Base-by-base conservation (phyloP, 176 grass and related monocot species). In the Aegilops longissima region DNA sequence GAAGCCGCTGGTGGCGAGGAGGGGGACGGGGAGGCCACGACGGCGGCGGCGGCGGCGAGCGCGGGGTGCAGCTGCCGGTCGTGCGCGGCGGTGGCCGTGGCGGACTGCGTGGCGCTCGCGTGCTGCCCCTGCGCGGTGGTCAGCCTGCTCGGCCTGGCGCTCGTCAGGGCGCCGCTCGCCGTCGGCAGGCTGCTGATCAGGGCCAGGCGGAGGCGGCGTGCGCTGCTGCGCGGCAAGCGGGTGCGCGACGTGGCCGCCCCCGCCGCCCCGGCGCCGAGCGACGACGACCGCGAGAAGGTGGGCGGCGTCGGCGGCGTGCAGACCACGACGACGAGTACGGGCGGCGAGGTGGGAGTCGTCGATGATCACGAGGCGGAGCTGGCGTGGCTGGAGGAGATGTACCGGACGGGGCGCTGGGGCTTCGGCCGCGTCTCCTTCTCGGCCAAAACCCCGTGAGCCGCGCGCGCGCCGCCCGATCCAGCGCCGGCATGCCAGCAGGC, bases 351-450 rank as follows among this genome's bases (percentile, higher is more conserved):
- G 25, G n/a, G 3, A 6, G 5, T 5, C 6, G 42, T 0, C 29
- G 86, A 64, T 4, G 58, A 49, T 45, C 40, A 24, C 36, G 65
- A 45, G n/a, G 44, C 24, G 12, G 85, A 90, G 84, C 56, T 87
- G 80, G 73, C 58, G 85, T 90, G 89, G 89, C 59, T 93, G 85
- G 85, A 84, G 9, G 90, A 97, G 80, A 81, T 95, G 86, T 92
- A 91, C 79, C 82, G 87, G 81, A 76, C 86, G n/a, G 93, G 91
- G 2, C 91, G 90, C 27, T 95, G 95, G 95, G 95, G 93, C 27
- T 97, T 97, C 73, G 95, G 93, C 84, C 93, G 95, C 79, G 79
- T 95, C 82, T 95, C 95, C 84, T 85, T 89, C 66, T 92, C 92
- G 0, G 87, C 85, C 68, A 69, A 72, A 35, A 66, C 66, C 66